Conservation (phyloP, 768 basidiomycete species). For the Auriculariales sp. region DNA sequence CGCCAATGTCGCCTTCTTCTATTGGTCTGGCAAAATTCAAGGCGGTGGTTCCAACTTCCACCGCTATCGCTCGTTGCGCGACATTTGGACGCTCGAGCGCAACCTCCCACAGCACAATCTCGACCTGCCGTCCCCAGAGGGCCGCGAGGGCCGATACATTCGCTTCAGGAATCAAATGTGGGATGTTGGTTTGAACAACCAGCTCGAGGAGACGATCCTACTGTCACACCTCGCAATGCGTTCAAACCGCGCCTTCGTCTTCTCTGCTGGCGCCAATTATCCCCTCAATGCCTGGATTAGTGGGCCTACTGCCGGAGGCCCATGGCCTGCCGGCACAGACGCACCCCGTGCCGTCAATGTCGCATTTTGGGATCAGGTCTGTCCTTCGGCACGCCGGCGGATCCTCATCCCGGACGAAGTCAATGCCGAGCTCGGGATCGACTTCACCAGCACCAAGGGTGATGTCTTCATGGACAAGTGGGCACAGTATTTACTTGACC, state of each 20-base stretch:
- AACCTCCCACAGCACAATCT: conserved; percentile 25
- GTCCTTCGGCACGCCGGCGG: conserved; percentile 21
- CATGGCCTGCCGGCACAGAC: conserved; percentile 14
- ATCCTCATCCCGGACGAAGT: conserved; percentile 17
- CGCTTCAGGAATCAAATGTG: conserved; percentile 40
- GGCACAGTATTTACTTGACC: conserved; percentile 22
- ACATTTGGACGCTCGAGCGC: conserved; percentile 21
- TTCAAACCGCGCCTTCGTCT: conserved; percentile 38
- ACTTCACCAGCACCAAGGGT: conserved; percentile 26
- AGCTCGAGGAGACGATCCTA: conserved; percentile 46
- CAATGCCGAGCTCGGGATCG: conserved; percentile 9
- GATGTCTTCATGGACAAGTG: conserved; percentile 34
- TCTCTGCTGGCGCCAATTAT: conserved; percentile 33
- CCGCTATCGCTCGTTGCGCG: conserved; percentile 6
- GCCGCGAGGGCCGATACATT: conserved; percentile 20
- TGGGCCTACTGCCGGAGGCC: conserved; percentile 39
- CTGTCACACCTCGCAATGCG: conserved; percentile 31
- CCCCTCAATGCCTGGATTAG: conserved; percentile 46
- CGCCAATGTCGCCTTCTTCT: conserved; percentile 1
- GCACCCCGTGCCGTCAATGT: conserved; percentile 27
- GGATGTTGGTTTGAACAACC: conserved; percentile 49
- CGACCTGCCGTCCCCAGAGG: conserved; percentile 10
- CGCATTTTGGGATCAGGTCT: conserved; percentile 34
- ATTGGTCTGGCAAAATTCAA: neutral
- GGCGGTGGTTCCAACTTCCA: too few species aligned